Evolutionary conservation across 169 alveolate species (phyloP), one percentile per base, ranked within the genome.

Genomic region (Eimeria praecox): DNA sequence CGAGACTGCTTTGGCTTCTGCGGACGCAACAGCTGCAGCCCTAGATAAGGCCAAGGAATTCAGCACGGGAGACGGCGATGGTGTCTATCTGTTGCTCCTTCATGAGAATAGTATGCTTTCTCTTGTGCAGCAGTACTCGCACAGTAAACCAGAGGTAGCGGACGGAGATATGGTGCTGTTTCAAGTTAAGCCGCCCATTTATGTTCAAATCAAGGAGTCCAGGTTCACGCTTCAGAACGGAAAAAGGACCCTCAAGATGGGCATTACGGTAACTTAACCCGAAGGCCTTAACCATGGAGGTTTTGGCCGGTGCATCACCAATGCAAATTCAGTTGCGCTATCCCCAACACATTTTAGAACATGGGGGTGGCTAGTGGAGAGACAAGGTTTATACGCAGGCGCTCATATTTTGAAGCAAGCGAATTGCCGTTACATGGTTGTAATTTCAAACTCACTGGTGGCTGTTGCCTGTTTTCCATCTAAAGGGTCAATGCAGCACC

Each of bases 91-190:
- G 94, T 8, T 87, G 83, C 59, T 87, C 33, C 24, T 59, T 18
- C 52, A 54, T 1, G 94, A 87, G 44, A 62, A 87, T 33, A 87
- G 42, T 22, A 83, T 38, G 49, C 62, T n/a, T 30, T 35, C 94
- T 38, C 94, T 87, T 87, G 94, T 87, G 69, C 94, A 87, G 83
- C 94, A 87, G 33, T 87, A 87, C 71, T 33, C 94, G 8, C 94
- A 87, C 52, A 20, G 22, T 20, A 87, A 38, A 38, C 94, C 94
- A 14, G 27, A 24, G 2, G 83, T 87, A 0, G 64, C 59, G n/a
- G 94, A 87, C 22, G 94, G 83, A n/a, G 94, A 87, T 40, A 9
- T 40, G 44, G 49, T 64, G 27, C 42, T 87, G 64, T 59, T 87
- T 27, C 94, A 87, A 40, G 42, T 87, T 62, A 87, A 87, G 27